A percentile compares a stretch with the other conserved stretches of the same genome.
These are phyloP conservation scores for Botryotinia narcissicola DNA, from an alignment of 2,329 filamentous ascomycete species.

Conservation along the genomic window DNA sequence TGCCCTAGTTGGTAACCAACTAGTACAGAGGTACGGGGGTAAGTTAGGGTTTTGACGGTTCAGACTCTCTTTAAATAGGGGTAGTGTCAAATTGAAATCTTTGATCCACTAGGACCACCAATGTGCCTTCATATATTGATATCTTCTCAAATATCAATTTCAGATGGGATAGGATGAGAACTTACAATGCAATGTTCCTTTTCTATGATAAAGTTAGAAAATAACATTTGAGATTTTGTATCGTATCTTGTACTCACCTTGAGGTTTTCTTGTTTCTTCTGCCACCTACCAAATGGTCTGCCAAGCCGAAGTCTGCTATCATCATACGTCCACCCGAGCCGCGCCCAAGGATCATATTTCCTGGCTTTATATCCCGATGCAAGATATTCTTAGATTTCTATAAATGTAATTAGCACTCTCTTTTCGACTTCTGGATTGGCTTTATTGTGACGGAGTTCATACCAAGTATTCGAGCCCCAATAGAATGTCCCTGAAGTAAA, in stretches of 20 bases:
- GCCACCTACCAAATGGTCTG: background rate
- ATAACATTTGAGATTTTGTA: background rate
- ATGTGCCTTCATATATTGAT: background rate
- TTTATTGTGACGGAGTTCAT: background rate
- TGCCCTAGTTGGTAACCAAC: background rate
- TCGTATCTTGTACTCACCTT: background rate
- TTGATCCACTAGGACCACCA: background rate
- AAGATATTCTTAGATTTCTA: background rate
- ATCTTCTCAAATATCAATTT: too few species aligned
- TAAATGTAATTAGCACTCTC: background rate
- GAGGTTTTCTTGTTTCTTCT: rapidly evolving
- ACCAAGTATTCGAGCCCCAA: background rate
- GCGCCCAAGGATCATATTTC: background rate
- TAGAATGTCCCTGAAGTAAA: background rate
- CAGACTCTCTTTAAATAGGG: background rate
- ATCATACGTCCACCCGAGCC: background rate
- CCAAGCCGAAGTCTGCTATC: background rate
- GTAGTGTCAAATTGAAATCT: background rate
- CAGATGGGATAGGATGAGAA: background rate
- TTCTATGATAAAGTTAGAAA: background rate
- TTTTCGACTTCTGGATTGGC: background rate
- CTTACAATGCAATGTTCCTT: background rate
- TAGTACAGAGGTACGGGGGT: background rate
- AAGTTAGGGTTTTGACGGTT: background rate
- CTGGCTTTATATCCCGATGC: background rate